Base-by-base conservation (phyloP, 176 grass and related monocot genomes). In the Lolium multiflorum region DNA sequence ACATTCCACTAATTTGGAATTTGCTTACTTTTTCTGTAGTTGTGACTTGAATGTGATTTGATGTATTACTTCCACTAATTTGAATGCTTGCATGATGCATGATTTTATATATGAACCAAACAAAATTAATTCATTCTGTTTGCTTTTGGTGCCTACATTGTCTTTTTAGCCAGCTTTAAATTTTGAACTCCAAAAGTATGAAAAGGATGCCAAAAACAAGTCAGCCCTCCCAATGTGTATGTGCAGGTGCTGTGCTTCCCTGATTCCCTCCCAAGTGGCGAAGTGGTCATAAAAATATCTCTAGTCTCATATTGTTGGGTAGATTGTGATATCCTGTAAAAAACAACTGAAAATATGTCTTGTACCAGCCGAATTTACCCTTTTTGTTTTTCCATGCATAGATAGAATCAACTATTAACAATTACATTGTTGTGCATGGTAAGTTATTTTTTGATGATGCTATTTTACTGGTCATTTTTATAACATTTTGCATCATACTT, bases 241-340 rank as follows among this genome's bases (percentile, higher is more conserved):
- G 35, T 20, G 9, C 37, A 70, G 26, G 31, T 68, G 65, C 38
- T 0, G 7, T 70, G 35, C 37, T 20, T 41, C 37, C 66, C 66
- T 70, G 35, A 9, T 20, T 41, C 37, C 66, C 66, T 70, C 37
- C 66, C 41, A 70, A 70, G 15, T 39, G 15, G 55, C n/a, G 17
- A 6, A 20, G 16, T 17, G 17, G 67, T 43, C 67, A 71, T 69
- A 69, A 39, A 69, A 69, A 69, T 11, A n/a, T 43, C 1, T 41
- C 3, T 43, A 20, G 31, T 35, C 7, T 71, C 8, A n/a, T 71
- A 3, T 71, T 18, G 37, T 4, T 71, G 37, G 67, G n/a, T 71
- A 43, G 67, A 71, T 71, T 43, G 37, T 71, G 67, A 41, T 39
- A 69, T 71, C 67, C 37, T 43, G 31, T 69, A 69, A 69, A 69